Evolutionary conservation across 2,329 filamentous ascomycete genomes (phyloP).

Genomic region (Talaromyces sp.): DNA sequence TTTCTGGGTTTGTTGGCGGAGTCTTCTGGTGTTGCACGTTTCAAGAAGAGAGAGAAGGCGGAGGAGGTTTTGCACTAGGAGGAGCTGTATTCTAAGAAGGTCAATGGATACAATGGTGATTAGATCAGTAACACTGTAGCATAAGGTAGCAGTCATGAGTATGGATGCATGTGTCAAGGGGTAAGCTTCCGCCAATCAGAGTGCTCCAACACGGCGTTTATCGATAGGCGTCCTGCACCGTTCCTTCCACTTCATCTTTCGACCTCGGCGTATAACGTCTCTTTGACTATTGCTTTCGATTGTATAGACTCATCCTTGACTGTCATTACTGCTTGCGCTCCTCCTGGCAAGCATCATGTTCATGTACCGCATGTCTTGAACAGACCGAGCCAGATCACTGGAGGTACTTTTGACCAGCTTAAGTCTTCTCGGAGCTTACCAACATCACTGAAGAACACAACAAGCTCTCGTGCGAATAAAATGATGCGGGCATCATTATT

Average conservation of each 20-base stretch:
- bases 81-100: neutral
- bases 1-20: slow-evolving; percentile 5
- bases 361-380: slow-evolving; percentile 10
- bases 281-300: neutral
- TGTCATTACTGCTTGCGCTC: neutral
- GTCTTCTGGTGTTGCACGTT: slow-evolving; percentile 11
- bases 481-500: slow-evolving; percentile 19
- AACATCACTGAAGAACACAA: slow-evolving; percentile 22
- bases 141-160: neutral
- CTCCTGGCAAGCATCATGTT: slow-evolving; percentile 2
- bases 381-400: slow-evolving; percentile 10
- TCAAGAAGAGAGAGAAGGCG: neutral
- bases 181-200: slow-evolving; percentile 19
- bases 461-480: neutral
- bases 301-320: neutral
- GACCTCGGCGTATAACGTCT: neutral
- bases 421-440: neutral
- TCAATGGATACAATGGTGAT: neutral
- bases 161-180: neutral
- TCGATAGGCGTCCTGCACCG: slow-evolving; percentile 33
- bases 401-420: neutral
- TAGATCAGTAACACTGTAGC: neutral
- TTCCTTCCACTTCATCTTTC: neutral
- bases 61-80: neutral
- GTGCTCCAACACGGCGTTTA: slow-evolving; percentile 17